Percentiles rank a stretch among this genome's conserved stretches.
phyloP scores from a whole-genome alignment of 441 rosid genomes.

The Biscutella laevigata region DNA sequence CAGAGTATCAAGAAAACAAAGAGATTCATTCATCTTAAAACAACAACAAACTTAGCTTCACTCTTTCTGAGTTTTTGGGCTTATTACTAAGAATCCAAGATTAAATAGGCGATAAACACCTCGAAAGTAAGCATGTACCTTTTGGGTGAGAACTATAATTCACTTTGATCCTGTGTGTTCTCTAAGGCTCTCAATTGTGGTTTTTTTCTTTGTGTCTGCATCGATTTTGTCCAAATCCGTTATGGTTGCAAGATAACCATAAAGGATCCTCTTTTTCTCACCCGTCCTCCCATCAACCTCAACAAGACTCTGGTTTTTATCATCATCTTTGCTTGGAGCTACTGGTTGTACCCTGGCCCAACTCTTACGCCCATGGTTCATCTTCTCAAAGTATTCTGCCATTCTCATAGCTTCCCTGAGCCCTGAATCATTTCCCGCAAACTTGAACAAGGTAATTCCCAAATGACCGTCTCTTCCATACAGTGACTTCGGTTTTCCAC shows the following conservation, averaged over 20 bases:
- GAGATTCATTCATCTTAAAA: not conserved
- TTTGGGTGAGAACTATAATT: slow-evolving; percentile 22
- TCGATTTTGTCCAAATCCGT: slow-evolving; percentile 73
- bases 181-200: slow-evolving; percentile 58
- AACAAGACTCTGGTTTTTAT: slow-evolving; percentile 64
- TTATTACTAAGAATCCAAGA: slow-evolving; percentile 12
- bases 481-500: slow-evolving; percentile 82
- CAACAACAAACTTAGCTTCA: slow-evolving; percentile 3
- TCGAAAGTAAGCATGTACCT: slow-evolving; percentile 26
- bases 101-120: slow-evolving; percentile 16
- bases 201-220: slow-evolving; percentile 73
- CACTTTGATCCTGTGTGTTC: slow-evolving; percentile 43
- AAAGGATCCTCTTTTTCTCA: slow-evolving; percentile 69
- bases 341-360: slow-evolving; percentile 58
- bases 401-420: slow-evolving; percentile 63
- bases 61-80: slow-evolving; percentile 3
- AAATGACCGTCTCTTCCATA: slow-evolving; percentile 94
- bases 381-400: slow-evolving; percentile 76
- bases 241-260: slow-evolving; percentile 79
- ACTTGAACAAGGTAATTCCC: slow-evolving; percentile 71
- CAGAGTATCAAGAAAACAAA: slow-evolving; percentile 11
- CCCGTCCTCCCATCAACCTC: slow-evolving; percentile 57
- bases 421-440: slow-evolving; percentile 58
- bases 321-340: slow-evolving; percentile 63
- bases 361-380: slow-evolving; percentile 63